Evolutionary conservation across 371 early-diverging fungal species (phyloP).

Genomic region (Apophysomyces elegans): DNA sequence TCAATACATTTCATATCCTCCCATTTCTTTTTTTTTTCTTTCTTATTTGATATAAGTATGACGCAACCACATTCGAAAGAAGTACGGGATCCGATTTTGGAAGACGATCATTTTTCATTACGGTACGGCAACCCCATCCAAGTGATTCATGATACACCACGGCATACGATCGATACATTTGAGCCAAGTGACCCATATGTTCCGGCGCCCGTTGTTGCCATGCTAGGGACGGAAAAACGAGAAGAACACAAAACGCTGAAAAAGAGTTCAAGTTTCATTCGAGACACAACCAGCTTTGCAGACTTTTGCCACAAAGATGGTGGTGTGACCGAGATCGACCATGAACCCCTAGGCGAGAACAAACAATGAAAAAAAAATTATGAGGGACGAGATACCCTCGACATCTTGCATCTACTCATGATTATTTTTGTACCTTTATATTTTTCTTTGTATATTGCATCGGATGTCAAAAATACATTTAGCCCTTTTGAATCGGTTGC

Average conservation of each 20-base stretch:
- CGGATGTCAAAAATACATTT: too few relatives aligned
- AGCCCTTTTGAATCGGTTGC: too few relatives aligned
- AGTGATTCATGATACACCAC: constrained; percentile 36
- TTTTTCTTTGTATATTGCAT: too few relatives aligned
- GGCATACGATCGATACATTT: constrained; percentile 26
- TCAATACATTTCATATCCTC: not conserved
- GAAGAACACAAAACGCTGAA: constrained; percentile 10
- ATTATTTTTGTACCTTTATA: too few relatives aligned
- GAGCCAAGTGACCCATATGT: constrained; percentile 34
- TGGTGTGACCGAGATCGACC: constrained; percentile 33
- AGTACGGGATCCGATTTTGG: constrained; percentile 41
- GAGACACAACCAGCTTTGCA: constrained; percentile 32
- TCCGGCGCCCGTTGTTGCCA: constrained; percentile 17
- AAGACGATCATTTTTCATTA: constrained; percentile 42
- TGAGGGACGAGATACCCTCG: too few relatives aligned
- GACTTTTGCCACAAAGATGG: constrained; percentile 41
- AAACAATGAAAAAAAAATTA: not conserved
- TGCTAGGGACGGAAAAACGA: constrained; percentile 15
- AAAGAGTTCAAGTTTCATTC: constrained; percentile 19
- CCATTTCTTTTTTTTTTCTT: not conserved
- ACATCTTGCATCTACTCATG: too few relatives aligned
- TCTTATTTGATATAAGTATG: not conserved
- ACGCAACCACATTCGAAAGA: constrained; percentile 15
- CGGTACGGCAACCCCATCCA: constrained; percentile 46
- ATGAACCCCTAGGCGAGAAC: constrained; percentile 5